These are phyloP conservation scores for Paramyrothecium sp. DNA, from an alignment of 2,329 filamentous ascomycete species.

Conservation along the genomic window DNA sequence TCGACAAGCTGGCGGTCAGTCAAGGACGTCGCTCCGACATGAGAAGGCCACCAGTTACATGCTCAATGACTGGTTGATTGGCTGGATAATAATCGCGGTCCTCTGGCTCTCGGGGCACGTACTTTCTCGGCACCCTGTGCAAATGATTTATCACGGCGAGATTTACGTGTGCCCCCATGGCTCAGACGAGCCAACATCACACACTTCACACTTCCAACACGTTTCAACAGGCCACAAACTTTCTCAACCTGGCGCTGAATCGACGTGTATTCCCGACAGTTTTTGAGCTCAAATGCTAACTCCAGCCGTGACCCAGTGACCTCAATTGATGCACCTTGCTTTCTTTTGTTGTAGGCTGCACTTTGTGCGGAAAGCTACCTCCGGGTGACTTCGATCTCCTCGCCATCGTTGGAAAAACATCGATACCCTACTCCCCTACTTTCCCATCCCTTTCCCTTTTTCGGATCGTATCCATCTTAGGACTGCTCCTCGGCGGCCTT, in stretches of 20 bases:
- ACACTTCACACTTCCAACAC: not conserved
- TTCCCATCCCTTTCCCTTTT: not conserved
- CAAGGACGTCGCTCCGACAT: too few relatives aligned
- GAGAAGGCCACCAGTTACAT: too few relatives aligned
- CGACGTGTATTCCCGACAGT: constrained; percentile 1
- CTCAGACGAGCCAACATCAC: not conserved
- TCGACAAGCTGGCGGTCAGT: too few relatives aligned
- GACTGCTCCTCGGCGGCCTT: constrained; percentile 55
- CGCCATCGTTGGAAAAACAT: not conserved
- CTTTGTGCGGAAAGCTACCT: not conserved
- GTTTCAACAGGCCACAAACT: not conserved
- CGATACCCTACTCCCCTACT: too few relatives aligned
- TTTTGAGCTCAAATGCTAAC: constrained; percentile 14
- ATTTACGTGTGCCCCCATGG: too few relatives aligned
- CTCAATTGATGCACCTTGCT: constrained; percentile 6
- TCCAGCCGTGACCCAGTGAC: constrained; percentile 14
- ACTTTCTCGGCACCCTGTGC: too few relatives aligned
- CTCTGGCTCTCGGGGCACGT: too few relatives aligned
- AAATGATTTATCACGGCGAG: too few relatives aligned
- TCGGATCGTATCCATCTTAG: constrained; percentile 15
- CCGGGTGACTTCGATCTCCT: not conserved
- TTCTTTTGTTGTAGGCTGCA: not conserved
- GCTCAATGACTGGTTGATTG: too few relatives aligned
- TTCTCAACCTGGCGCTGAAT: not conserved
- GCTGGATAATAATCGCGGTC: too few relatives aligned